phyloP scores from a whole-genome alignment of 2,329 filamentous ascomycete genomes.

The Scedosporium apiospermum region DNA sequence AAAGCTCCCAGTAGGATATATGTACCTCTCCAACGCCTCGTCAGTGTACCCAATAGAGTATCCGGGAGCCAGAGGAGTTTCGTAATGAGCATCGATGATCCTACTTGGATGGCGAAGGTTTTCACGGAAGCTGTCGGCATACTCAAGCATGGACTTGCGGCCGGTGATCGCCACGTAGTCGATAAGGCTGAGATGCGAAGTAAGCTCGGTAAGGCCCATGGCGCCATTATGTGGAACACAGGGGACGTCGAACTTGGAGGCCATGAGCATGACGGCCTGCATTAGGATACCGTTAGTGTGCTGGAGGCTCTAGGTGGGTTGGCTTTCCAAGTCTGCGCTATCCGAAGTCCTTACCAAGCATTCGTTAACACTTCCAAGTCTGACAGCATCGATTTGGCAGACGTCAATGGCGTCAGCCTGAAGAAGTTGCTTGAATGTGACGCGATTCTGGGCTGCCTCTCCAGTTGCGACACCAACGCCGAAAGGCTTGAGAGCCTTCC shows the following conservation, averaged over 20 bases:
- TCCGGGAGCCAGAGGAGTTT: conserved; percentile 15
- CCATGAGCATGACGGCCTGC: conserved; percentile 13
- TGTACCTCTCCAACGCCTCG: conserved; percentile 19
- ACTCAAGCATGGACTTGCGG: conserved; percentile 16
- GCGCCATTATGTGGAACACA: conserved; percentile 13
- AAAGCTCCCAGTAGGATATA: conserved; percentile 19
- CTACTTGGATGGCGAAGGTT: conserved; percentile 16
- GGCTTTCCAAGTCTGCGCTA: neutral
- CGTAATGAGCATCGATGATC: conserved; percentile 17
- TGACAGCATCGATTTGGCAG: conserved; percentile 59
- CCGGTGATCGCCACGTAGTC: conserved; percentile 16
- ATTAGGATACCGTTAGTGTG: too few relatives aligned
- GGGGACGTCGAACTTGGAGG: conserved; percentile 11
- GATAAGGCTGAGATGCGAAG: conserved; percentile 14
- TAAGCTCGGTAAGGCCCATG: conserved; percentile 13
- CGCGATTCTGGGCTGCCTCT: conserved; percentile 63
- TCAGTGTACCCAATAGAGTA: conserved; percentile 21
- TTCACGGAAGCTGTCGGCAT: conserved; percentile 17
- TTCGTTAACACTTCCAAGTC: conserved; percentile 55
- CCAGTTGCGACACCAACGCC: conserved; percentile 59
- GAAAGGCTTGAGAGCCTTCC: conserved; percentile 50
- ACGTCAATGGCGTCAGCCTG: conserved; percentile 54
- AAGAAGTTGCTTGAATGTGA: conserved; percentile 63
- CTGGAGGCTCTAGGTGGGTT: too few relatives aligned
- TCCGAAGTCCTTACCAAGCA: conserved; percentile 6